Evolutionary conservation across 176 grass and related monocot genomes (phyloP).

Genomic region (Puccinellia tenuiflora): DNA sequence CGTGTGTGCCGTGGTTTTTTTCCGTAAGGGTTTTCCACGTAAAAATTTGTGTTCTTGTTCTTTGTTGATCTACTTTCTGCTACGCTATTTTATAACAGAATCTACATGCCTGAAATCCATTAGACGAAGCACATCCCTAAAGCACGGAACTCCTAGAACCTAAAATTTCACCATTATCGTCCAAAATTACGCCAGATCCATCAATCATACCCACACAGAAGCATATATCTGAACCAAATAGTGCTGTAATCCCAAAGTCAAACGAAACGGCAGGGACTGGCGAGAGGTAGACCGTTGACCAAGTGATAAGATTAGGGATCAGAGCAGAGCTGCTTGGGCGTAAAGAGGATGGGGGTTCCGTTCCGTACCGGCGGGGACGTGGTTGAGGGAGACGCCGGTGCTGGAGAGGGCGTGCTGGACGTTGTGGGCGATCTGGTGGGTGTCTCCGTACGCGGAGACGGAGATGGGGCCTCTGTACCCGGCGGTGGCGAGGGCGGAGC

Average conservation of each 20-base stretch:
- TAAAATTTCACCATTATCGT: neutral
- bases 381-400: constrained; percentile 90
- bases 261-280: neutral
- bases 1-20: too few relatives aligned
- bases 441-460: constrained; percentile 88
- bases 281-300: neutral
- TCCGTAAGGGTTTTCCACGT: too few relatives aligned
- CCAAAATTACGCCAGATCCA: constrained; percentile 26
- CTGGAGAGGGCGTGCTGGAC: constrained; percentile 78
- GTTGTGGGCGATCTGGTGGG: constrained; percentile 5
- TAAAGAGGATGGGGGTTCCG: neutral
- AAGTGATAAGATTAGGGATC: neutral
- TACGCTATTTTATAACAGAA: too few relatives aligned
- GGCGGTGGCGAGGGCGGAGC: constrained; percentile 63
- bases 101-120: neutral
- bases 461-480: constrained; percentile 68
- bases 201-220: neutral
- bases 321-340: neutral
- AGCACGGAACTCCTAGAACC: constrained; percentile 20
- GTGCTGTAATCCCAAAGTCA: neutral
- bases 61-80: too few relatives aligned
- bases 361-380: constrained; percentile 78
- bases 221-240: neutral
- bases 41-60: too few relatives aligned
- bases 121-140: neutral